phyloP scores from a whole-genome alignment of 176 grass and related monocot genomes.

The Oryza glaberrima region DNA sequence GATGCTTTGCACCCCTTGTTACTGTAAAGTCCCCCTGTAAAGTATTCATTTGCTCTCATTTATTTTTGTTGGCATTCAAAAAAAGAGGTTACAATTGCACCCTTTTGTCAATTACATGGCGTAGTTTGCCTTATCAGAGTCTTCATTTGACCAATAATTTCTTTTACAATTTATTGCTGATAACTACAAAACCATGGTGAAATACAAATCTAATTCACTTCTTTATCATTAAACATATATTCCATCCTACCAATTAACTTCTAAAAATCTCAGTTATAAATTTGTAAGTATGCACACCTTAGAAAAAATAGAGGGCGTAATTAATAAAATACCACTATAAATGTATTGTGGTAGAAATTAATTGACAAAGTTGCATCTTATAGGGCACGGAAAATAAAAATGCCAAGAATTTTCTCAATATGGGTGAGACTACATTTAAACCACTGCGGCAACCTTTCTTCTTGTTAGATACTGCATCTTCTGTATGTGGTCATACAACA shows the following conservation, averaged over 20 bases:
- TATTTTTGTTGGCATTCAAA: not conserved
- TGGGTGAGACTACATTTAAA: not conserved
- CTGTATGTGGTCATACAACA: conserved; percentile 6
- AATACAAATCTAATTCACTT: not conserved
- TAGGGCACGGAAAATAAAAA: conserved; percentile 3
- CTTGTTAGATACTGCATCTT: conserved; percentile 1
- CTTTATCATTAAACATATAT: not conserved
- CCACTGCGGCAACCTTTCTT: not conserved
- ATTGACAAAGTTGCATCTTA: not conserved
- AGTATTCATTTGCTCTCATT: conserved; percentile 30
- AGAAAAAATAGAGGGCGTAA: not conserved
- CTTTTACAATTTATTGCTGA: not conserved
- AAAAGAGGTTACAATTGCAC: not conserved
- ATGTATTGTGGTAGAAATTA: not conserved
- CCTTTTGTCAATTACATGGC: conserved; percentile 24
- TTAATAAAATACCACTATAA: not conserved
- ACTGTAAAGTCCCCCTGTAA: not conserved
- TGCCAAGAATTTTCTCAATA: not conserved
- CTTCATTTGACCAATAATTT: not conserved
- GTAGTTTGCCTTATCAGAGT: not conserved
- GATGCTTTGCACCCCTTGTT: conserved; percentile 16
- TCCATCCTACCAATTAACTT: not conserved
- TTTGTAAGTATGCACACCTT: not conserved
- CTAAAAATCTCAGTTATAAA: not conserved
- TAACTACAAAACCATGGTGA: conserved; percentile 8